Evolutionary conservation across 805 yeast species (phyloP), one percentile per base, ranked within the genome.

Genomic region (Yarrowia osloensis): DNA sequence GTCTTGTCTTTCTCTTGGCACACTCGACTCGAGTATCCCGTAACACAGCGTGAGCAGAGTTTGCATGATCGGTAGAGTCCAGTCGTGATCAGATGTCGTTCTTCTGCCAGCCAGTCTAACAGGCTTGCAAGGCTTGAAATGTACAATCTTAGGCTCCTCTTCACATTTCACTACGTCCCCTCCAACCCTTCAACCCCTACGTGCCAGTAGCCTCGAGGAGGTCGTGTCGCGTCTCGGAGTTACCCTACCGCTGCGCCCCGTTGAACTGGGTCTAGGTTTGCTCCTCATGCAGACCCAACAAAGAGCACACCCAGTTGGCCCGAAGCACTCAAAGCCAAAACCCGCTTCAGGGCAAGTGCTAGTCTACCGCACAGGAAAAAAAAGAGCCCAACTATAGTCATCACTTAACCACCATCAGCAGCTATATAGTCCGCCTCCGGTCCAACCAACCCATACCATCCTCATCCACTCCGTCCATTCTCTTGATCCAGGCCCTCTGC

Each of bases 191-290:
- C n/a, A n/a, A n/a, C n/a, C n/a, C n/a, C n/a, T n/a, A n/a, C n/a
- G n/a, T n/a, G n/a, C n/a, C n/a, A n/a, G n/a, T n/a, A n/a, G n/a
- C n/a, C n/a, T n/a, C n/a, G n/a, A n/a, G n/a, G n/a, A n/a, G n/a
- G n/a, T 35, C 49, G 49, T 24, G 49, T 46, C 52, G 52, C 52
- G 52, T 46, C 33, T 13, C 29, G 54, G 26, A 26, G 19, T 50
- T 50, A 50, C 57, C 57, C 57, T 50, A 50, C 57, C 40, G 57
- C 57, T 50, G 57, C 57, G 57, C 57, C 57, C 57, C 57, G 57
- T 31, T 50, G 57, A 33, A 44, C 4, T 26, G 17, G 9, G 17
- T 46, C 57, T n/a, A 33, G 22, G 57, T 50, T 50, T 31, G 29
- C 57, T 50, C 40, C 57, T n/a, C 22, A 50, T 50, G 57, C 57